Evolutionary conservation across 768 basidiomycete genomes (phyloP).

Genomic region (Termitomyces sp.): DNA sequence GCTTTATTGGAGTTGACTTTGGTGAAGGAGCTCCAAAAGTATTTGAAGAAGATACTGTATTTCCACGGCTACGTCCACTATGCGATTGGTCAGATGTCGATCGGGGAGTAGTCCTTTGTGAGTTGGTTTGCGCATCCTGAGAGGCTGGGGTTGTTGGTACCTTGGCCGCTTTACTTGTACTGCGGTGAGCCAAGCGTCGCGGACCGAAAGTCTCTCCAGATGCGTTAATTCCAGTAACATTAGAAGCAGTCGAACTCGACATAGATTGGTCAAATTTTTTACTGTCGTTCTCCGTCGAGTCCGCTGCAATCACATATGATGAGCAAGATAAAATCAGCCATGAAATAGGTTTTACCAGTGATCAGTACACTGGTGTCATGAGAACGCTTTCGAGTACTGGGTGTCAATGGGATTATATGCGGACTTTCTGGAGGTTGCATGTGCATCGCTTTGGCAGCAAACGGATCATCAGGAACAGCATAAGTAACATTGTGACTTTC

Average conservation of each 20-base stretch:
- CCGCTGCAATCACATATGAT: not conserved
- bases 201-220: conserved; percentile 16
- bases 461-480: not conserved
- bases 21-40: conserved; percentile 28
- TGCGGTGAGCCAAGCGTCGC: conserved; percentile 1
- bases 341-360: not conserved
- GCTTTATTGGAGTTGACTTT: conserved; percentile 20
- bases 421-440: not conserved
- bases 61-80: conserved; percentile 9
- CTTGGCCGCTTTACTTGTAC: not conserved
- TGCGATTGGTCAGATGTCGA: conserved; percentile 11
- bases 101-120: conserved; percentile 6
- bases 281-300: not conserved
- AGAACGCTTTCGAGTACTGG: conserved; percentile 10
- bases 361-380: conserved; percentile 1
- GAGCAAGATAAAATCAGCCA: not conserved
- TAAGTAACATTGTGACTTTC: conserved; percentile 5
- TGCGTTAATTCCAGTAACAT: conserved; percentile 3
- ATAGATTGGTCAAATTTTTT: conserved; percentile 5
- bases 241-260: conserved; percentile 9
- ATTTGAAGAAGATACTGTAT: conserved; percentile 22
- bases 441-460: not conserved
- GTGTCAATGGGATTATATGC: conserved; percentile 7
- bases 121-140: not conserved
- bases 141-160: conserved; percentile 8